These are phyloP conservation scores for Mycosphaerelloides madeirae DNA, from an alignment of 2,329 filamentous ascomycete species.

Conservation along the genomic window DNA sequence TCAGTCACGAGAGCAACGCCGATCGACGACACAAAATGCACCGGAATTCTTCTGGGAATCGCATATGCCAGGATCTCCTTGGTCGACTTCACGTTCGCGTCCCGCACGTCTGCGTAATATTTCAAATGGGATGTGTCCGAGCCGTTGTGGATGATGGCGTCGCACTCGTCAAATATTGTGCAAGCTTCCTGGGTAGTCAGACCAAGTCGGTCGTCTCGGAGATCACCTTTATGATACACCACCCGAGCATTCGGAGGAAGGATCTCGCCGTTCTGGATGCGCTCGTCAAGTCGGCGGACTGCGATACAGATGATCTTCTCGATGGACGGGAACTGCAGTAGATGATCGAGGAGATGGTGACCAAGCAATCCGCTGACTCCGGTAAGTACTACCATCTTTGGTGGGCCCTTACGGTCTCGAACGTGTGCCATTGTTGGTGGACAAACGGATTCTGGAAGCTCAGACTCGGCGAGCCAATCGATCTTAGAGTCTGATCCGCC, in stretches of 20 bases:
- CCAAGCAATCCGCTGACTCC: background rate
- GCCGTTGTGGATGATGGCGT: conserved; percentile 2
- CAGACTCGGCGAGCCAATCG: too few species aligned
- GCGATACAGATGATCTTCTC: background rate
- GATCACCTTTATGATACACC: conserved; percentile 1
- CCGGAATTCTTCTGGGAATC: background rate
- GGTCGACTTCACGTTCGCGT: conserved; percentile 1
- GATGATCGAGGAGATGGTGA: background rate
- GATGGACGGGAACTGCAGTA: background rate
- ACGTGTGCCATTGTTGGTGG: too few species aligned
- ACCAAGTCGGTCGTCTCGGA: background rate
- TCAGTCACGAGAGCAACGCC: background rate
- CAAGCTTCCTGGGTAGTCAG: background rate
- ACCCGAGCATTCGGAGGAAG: background rate
- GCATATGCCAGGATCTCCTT: background rate
- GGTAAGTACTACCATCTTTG: background rate
- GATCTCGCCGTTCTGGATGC: background rate
- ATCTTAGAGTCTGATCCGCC: too few species aligned
- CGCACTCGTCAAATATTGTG: background rate
- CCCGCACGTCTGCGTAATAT: background rate
- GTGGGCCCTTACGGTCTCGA: too few species aligned
- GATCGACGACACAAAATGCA: conserved; percentile 2
- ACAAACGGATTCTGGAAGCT: too few species aligned
- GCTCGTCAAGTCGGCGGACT: background rate
- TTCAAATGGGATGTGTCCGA: conserved; percentile 2